Evolutionary conservation across 352 stramenopile genomes (phyloP).

Genomic region (Globisporangium splendens): DNA sequence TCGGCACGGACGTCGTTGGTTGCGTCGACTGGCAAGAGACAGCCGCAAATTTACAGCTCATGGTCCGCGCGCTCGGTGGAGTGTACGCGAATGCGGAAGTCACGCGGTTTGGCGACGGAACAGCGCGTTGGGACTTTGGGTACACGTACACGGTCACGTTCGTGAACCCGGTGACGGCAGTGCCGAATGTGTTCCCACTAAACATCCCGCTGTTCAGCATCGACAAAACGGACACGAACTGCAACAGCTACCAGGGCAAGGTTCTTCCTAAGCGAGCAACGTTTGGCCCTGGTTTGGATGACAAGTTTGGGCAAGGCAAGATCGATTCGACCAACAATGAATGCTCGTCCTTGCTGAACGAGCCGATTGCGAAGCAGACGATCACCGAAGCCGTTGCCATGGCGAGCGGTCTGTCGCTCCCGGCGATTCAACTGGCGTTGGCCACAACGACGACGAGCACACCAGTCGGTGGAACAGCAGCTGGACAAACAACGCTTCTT

Average conservation of each 20-base stretch:
- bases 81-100: conserved; percentile 32
- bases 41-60: conserved; percentile 16
- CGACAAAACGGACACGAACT: conserved; percentile 22
- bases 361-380: conserved; percentile 45
- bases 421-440: conserved; percentile 46
- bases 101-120: conserved; percentile 41
- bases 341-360: conserved; percentile 35
- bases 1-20: conserved; percentile 19
- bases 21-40: conserved; percentile 40
- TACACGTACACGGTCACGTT: conserved; percentile 64
- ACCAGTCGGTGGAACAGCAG: conserved; percentile 12
- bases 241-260: conserved; percentile 24
- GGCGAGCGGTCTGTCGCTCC: conserved; percentile 21
- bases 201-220: conserved; percentile 34
- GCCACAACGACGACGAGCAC: conserved; percentile 20
- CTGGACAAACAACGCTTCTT: conserved; percentile 17
- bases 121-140: conserved; percentile 63
- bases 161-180: conserved; percentile 32
- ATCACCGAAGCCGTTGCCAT: conserved; percentile 27
- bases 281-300: conserved; percentile 59
- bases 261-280: conserved; percentile 25
- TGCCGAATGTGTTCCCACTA: conserved; percentile 33
- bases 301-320: conserved; percentile 43
- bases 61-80: conserved; percentile 22
- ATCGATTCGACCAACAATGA: conserved; percentile 53